Conservation (phyloP, 257 asterid species). For the Salvia rosmarinus region DNA sequence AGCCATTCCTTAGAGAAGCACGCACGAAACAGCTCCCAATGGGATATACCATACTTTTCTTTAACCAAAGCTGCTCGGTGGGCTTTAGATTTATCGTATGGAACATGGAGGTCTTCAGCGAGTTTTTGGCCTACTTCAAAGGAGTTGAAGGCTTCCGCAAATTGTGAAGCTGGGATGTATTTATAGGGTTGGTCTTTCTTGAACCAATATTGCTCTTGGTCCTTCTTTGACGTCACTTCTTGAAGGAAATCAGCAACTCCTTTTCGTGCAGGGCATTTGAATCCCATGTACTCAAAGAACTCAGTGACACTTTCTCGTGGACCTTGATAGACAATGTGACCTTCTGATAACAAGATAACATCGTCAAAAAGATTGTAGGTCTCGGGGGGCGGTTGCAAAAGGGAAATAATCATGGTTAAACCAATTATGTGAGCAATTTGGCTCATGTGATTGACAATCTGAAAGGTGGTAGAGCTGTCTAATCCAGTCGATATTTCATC, state of each 20-base stretch:
- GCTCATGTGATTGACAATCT: slow-evolving; percentile 49
- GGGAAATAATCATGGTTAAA: slow-evolving; percentile 52
- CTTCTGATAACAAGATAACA: slow-evolving; percentile 53
- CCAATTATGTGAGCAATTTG: slow-evolving; percentile 48
- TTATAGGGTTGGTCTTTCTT: slow-evolving; percentile 38
- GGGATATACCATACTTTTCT: slow-evolving; percentile 49
- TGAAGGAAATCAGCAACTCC: slow-evolving; percentile 68
- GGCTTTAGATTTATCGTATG: slow-evolving; percentile 45
- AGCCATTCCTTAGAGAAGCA: slow-evolving; percentile 46
- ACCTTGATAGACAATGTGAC: slow-evolving; percentile 60
- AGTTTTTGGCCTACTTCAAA: slow-evolving; percentile 48
- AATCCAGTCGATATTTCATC: slow-evolving; percentile 63
- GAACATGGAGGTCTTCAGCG: slow-evolving; percentile 37
- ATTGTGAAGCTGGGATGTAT: slow-evolving; percentile 44
- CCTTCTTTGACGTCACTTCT: too few relatives aligned
- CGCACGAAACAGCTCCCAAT: slow-evolving; percentile 43
- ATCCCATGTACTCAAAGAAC: slow-evolving; percentile 51
- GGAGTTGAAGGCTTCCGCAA: slow-evolving; percentile 41
- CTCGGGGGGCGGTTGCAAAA: slow-evolving; percentile 65
- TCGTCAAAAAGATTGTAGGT: slow-evolving; percentile 59
- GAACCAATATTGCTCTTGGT: slow-evolving; percentile 56
- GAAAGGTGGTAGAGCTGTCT: slow-evolving; percentile 65
- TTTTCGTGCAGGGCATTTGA: slow-evolving; percentile 58
- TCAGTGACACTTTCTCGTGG: slow-evolving; percentile 47
- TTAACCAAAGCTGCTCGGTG: slow-evolving; percentile 48